Evolutionary conservation across 139 green algal genomes (phyloP), one percentile per base, ranked within the genome.

Genomic region (Picochlorum sp.): DNA sequence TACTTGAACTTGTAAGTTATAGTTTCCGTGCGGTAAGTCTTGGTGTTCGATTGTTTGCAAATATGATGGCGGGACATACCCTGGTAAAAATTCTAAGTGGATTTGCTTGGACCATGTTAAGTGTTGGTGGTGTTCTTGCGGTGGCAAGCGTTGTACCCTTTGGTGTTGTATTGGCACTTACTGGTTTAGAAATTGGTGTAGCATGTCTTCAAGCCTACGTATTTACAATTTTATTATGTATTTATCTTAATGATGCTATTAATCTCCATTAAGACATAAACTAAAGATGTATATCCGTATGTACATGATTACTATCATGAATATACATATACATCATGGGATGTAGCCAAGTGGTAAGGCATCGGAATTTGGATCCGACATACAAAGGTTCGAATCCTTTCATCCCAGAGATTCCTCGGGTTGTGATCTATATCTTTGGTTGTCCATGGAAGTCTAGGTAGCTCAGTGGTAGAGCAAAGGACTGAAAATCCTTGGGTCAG

Each of bases 101-200:
- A 36, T 84, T 84, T 77, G 76, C 76, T 28, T 84, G 76, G 76
- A 80, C 74, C 49, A 83, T 84, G 75, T 61, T 84, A 59, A 77
- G 67, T 53, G 63, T 83, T 55, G 74, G 70, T 62, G 70, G 70
- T 61, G 12, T 83, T 50, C 41, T 84, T 33, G 52, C 52, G 35
- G 50, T 64, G 50, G 66, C 59, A 54, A 70, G 68, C 55, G 24
- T 74, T 22, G 59, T 74, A 44, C 69, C 65, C 54, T 71, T 83
- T 67, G 57, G 40, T 50, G 55, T 79, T 65, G 70, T 81, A 35
- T 78, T 79, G 72, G 75, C 70, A 55, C 57, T 82, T 58, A 82
- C 68, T 51, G 75, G 75, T 31, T 60, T 82, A 53, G 70, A 79
- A 62, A 73, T 79, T 58, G 66, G 62, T 22, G 69, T 78, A 52